These are phyloP conservation scores for Zoysia pacifica DNA, from an alignment of 176 grass and related monocot species.

Conservation along the genomic window DNA sequence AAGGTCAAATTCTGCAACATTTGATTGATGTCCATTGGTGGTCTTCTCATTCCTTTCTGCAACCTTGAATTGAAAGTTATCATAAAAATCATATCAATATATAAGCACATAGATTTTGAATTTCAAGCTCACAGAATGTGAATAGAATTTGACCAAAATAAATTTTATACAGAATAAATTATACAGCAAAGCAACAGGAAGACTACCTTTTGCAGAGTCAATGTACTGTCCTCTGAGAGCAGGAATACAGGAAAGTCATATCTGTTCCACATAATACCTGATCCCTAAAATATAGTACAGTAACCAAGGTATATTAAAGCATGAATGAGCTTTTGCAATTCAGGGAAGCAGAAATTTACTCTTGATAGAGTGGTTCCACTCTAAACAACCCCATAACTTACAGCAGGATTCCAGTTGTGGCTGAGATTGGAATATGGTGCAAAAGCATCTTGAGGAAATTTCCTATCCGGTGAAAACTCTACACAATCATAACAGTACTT, in stretches of 20 bases:
- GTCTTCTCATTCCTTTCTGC: slow-evolving; percentile 59
- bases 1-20: slow-evolving; percentile 96
- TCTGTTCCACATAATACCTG: slow-evolving; percentile 86
- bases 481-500: slow-evolving; percentile 29
- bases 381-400: slow-evolving; percentile 61
- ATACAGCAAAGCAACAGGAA: background rate
- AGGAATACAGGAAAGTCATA: slow-evolving; percentile 95
- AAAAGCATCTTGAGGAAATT: slow-evolving; percentile 95
- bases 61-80: slow-evolving; percentile 44
- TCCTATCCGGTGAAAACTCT: slow-evolving; percentile 91
- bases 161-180: slow-evolving; percentile 14
- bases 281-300: slow-evolving; percentile 64
- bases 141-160: background rate
- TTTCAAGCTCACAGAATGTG: slow-evolving; percentile 6
- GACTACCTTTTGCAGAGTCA: slow-evolving; percentile 69
- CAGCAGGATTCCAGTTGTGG: slow-evolving; percentile 92
- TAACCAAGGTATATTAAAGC: slow-evolving; percentile 29
- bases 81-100: background rate
- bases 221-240: slow-evolving; percentile 64
- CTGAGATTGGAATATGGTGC: slow-evolving; percentile 78
- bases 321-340: slow-evolving; percentile 1
- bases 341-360: slow-evolving; percentile 24
- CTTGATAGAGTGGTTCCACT: slow-evolving; percentile 17
- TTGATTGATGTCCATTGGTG: slow-evolving; percentile 51
- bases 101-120: background rate